Conservation (phyloP, 1,284 basidiomycete genomes). For the Earliella scabrosa region DNA sequence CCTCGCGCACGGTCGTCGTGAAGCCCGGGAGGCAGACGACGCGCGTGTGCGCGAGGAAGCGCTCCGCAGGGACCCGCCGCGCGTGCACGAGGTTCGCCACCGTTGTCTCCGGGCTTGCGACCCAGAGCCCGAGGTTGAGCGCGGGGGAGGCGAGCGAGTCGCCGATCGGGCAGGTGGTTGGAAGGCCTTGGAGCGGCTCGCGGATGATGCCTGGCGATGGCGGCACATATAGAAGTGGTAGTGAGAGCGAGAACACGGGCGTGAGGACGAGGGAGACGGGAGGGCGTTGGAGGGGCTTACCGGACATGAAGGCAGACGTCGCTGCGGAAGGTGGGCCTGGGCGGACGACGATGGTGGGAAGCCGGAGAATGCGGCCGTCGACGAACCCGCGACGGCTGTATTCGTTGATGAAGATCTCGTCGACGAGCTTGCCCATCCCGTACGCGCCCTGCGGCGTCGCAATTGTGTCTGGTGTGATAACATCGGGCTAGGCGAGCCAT, state of each 20-base stretch:
- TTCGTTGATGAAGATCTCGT: conserved; percentile 68
- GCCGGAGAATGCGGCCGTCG: conserved; percentile 63
- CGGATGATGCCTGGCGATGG: conserved; percentile 55
- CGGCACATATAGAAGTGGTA: neutral
- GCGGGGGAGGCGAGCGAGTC: conserved; percentile 46
- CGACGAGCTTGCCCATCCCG: conserved; percentile 60
- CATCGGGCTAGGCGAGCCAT: conserved; percentile 40
- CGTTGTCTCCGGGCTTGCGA: conserved; percentile 56
- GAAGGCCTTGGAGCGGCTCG: conserved; percentile 59
- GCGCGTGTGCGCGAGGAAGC: conserved; percentile 54
- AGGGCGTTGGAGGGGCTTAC: conserved; percentile 27
- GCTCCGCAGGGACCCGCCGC: conserved; percentile 50
- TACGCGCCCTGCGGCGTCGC: conserved; percentile 62
- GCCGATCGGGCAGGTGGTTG: conserved; percentile 59
- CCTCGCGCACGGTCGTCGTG: conserved; percentile 50
- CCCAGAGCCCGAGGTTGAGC: conserved; percentile 54
- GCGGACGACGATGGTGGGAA: conserved; percentile 66
- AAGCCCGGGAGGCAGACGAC: conserved; percentile 56
- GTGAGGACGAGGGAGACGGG: neutral
- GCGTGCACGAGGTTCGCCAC: conserved; percentile 60
- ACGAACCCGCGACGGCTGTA: conserved; percentile 65
- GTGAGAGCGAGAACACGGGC: neutral
- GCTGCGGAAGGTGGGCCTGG: conserved; percentile 61
- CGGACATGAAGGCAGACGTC: conserved; percentile 62
- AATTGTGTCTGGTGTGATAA: conserved; percentile 54